Conservation (phyloP, 176 grass and related monocot species). For the Carex kokanica region DNA sequence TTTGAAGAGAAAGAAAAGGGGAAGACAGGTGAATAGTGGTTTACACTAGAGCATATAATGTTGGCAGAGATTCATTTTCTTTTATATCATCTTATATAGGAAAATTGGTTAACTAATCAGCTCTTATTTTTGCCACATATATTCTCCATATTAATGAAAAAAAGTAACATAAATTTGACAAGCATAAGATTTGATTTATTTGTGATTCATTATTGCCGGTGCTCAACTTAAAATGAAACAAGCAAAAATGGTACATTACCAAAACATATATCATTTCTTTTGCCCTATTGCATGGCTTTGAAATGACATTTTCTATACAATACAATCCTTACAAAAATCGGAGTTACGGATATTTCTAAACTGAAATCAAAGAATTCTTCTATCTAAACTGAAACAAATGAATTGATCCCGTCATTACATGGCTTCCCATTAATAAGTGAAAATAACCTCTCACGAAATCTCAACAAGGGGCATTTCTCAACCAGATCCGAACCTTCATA, state of each 20-base stretch:
- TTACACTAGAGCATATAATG: not conserved
- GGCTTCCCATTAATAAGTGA: conserved; percentile 50
- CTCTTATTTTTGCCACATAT: not conserved
- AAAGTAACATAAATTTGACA: not conserved
- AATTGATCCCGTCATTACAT: conserved; percentile 33
- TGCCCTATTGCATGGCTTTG: not conserved
- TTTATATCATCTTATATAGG: not conserved
- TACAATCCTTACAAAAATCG: not conserved
- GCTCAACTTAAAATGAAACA: not conserved
- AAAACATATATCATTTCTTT: no score
- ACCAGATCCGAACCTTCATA: conserved; percentile 57
- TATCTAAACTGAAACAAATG: conserved; percentile 17
- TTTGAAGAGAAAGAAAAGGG: not conserved
- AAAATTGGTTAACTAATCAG: not conserved
- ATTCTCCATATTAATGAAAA: not conserved
- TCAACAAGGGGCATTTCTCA: conserved; percentile 62
- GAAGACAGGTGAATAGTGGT: not conserved
- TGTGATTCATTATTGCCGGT: not conserved
- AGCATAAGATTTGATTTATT: not conserved
- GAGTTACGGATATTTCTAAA: not conserved
- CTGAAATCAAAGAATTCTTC: not conserved
- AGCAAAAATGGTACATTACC: not conserved
- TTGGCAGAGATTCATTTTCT: not conserved
- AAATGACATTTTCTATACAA: not conserved
- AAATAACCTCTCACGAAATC: conserved; percentile 62